Percentiles rank a stretch among this genome's conserved stretches.
Evolutionary conservation across 805 yeast genomes (phyloP).

Genomic region (Candida alai): DNA sequence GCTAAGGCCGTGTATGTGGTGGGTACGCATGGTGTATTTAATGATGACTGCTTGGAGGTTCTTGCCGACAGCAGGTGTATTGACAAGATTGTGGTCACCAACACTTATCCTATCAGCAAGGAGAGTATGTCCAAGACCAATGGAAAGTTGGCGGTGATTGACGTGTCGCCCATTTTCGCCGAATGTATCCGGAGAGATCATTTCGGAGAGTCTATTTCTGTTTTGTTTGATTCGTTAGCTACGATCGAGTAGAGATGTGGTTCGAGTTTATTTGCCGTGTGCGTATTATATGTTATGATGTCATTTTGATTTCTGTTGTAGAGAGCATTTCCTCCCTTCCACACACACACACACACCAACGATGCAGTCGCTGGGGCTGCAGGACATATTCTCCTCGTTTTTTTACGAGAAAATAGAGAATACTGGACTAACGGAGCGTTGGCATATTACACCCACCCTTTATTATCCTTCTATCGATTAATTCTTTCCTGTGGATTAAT

Average conservation of each 20-base stretch:
- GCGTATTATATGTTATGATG: neutral
- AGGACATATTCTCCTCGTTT: constrained; percentile 34
- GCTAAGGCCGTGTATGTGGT: constrained; percentile 86
- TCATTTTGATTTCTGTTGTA: neutral
- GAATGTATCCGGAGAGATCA: constrained; percentile 99
- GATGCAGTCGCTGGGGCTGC: constrained; percentile 54
- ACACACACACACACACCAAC: too few species aligned
- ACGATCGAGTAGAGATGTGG: constrained; percentile 35
- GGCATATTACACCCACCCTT: constrained; percentile 37
- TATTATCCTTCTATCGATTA: too few species aligned
- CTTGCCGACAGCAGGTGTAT: constrained; percentile 76
- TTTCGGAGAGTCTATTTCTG: constrained; percentile 95
- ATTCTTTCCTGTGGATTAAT: neutral
- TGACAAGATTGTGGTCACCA: constrained; percentile 91
- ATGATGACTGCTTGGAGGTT: constrained; percentile 78
- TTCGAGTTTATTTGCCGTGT: neutral
- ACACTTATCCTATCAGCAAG: constrained; percentile 85
- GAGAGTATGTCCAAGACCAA: constrained; percentile 49
- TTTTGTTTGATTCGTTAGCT: constrained; percentile 83
- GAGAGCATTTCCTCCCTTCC: neutral
- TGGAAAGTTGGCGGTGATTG: constrained; percentile 78
- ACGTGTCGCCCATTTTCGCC: constrained; percentile 91
- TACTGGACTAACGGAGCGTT: constrained; percentile 60
- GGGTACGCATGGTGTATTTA: constrained; percentile 95
- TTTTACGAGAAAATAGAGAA: constrained; percentile 12